phyloP scores from a whole-genome alignment of 805 yeast species.

The Yarrowia sp. region DNA sequence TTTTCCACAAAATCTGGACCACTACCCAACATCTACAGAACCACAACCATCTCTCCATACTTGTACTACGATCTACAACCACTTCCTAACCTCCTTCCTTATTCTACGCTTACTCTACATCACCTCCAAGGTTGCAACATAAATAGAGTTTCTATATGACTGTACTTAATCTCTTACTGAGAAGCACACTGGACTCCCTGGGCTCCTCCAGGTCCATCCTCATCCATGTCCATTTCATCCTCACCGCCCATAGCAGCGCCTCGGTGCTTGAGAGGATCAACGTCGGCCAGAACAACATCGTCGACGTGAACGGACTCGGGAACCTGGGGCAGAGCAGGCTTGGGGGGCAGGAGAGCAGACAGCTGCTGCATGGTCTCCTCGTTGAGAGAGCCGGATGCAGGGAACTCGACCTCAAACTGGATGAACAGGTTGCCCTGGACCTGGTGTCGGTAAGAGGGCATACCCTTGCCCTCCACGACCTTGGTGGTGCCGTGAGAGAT shows the following conservation, averaged over 20 bases:
- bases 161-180: constrained; percentile 59
- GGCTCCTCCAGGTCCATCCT: constrained; percentile 60
- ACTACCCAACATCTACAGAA: no score
- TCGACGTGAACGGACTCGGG: constrained; percentile 81
- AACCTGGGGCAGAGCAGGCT: constrained; percentile 60
- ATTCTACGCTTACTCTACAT: neutral
- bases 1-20: no score
- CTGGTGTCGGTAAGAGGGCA: constrained; percentile 92
- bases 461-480: constrained; percentile 91
- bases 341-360: constrained; percentile 80
- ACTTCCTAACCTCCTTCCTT: neutral
- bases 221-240: constrained; percentile 70
- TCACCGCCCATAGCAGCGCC: constrained; percentile 49
- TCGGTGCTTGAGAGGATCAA: constrained; percentile 68
- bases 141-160: constrained; percentile 38
- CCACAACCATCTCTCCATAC: no score
- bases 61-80: no score
- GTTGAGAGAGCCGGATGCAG: constrained; percentile 70
- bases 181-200: constrained; percentile 93
- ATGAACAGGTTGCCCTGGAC: constrained; percentile 86
- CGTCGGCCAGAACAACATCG: constrained; percentile 75
- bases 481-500: constrained; percentile 82
- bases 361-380: constrained; percentile 74
- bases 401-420: constrained; percentile 90
- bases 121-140: constrained; percentile 38